Conservation (phyloP, 805 yeast genomes). For the Lachancea lanzarotensis region DNA sequence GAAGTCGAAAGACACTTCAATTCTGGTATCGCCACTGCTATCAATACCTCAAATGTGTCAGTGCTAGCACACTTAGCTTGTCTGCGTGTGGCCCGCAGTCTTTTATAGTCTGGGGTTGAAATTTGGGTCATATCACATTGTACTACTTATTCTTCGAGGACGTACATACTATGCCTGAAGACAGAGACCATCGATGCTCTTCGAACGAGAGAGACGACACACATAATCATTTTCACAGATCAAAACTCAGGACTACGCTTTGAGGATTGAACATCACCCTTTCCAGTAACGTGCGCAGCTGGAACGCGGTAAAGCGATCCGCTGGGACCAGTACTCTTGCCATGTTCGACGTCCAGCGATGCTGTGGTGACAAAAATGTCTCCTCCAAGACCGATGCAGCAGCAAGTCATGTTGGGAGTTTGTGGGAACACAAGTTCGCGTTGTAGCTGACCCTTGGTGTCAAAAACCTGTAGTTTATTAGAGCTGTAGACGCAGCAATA, state of each 20-base stretch:
- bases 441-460: slow-evolving; percentile 43
- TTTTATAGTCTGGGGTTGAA: too few relatives aligned
- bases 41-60: too few relatives aligned
- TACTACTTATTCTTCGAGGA: too few relatives aligned
- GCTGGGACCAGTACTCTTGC: slow-evolving; percentile 45
- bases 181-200: too few relatives aligned
- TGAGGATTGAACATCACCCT: slow-evolving; percentile 6
- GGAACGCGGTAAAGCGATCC: slow-evolving; percentile 49
- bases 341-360: slow-evolving; percentile 37
- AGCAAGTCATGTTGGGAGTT: slow-evolving; percentile 57
- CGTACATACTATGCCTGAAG: too few relatives aligned
- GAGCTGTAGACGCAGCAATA: slow-evolving; percentile 66
- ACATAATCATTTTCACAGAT: too few relatives aligned
- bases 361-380: slow-evolving; percentile 68
- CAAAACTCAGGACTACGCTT: slow-evolving; percentile 6
- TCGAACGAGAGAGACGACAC: too few relatives aligned
- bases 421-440: slow-evolving; percentile 52
- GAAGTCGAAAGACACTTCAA: too few relatives aligned
- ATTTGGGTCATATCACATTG: too few relatives aligned
- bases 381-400: slow-evolving; percentile 57
- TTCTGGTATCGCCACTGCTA: too few relatives aligned
- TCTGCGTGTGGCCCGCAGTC: too few relatives aligned
- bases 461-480: slow-evolving; percentile 47
- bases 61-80: too few relatives aligned
- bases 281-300: slow-evolving; percentile 7